A percentile compares a stretch with the other conserved stretches of the same genome.
These are phyloP conservation scores for Myotisia sp. DNA, from an alignment of 2,329 filamentous ascomycete species.

Conservation along the genomic window DNA sequence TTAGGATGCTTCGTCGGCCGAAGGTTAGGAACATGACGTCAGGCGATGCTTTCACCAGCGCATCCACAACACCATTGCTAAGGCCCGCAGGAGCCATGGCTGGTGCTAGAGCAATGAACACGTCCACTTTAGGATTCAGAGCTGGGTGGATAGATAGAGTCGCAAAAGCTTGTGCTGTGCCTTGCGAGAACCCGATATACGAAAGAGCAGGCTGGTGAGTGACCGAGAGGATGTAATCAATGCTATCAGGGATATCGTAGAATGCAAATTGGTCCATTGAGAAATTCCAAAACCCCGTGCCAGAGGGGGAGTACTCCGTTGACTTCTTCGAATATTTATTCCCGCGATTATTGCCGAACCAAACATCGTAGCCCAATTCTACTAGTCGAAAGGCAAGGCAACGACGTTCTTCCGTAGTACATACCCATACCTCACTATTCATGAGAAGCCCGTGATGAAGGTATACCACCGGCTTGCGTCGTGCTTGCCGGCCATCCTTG, in stretches of 20 bases:
- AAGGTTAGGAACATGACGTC: slow-evolving; percentile 87
- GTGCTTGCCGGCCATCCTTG: slow-evolving; percentile 48
- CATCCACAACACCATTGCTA: slow-evolving; percentile 79
- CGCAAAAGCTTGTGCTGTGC: slow-evolving; percentile 91
- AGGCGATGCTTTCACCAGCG: slow-evolving; percentile 83
- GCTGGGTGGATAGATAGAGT: slow-evolving; percentile 81
- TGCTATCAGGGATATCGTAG: slow-evolving; percentile 90
- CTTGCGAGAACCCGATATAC: slow-evolving; percentile 95
- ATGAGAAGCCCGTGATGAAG: slow-evolving; percentile 92
- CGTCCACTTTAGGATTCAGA: slow-evolving; percentile 82
- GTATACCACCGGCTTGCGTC: slow-evolving; percentile 77
- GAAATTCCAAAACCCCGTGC: slow-evolving; percentile 83
- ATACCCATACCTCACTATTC: slow-evolving; percentile 99
- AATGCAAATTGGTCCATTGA: slow-evolving; percentile 98
- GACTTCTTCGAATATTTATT: slow-evolving; percentile 99
- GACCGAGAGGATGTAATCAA: slow-evolving; percentile 74
- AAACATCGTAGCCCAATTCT: slow-evolving; percentile 87
- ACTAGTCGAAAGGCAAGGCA: slow-evolving; percentile 81
- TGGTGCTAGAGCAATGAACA: slow-evolving; percentile 89
- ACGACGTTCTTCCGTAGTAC: slow-evolving; percentile 69
- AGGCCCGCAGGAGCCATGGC: slow-evolving; percentile 92
- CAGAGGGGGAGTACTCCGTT: slow-evolving; percentile 57
- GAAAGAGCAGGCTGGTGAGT: slow-evolving; percentile 74
- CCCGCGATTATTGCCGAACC: slow-evolving; percentile 92
- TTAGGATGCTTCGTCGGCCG: slow-evolving; percentile 77